Base-by-base conservation (phyloP, 129 eudicot species). In the Pulicaria dysenterica region DNA sequence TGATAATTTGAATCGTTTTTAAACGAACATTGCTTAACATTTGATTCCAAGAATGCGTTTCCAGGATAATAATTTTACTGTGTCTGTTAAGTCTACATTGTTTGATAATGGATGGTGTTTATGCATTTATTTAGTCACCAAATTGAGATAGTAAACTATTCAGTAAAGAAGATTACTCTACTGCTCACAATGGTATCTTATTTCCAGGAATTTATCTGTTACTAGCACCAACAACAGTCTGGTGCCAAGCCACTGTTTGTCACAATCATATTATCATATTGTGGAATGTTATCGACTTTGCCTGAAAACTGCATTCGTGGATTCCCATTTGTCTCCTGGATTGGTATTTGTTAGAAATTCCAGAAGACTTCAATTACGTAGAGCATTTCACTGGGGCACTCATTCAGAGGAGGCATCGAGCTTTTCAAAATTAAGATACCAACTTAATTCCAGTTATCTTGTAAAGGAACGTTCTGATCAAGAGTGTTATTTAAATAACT, bases 201-300 rank as follows among this genome's bases (percentile, higher is more conserved):
- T 55, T 68, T 47, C 90, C 90, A 86, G 96, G 85, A 85, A 83
- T 65, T 64, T 73, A 11, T 82, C 82, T 19, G 75, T 76, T 73
- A 70, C 78, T 69, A 75, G 41, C 47, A 37, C 75, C 17, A 56
- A 77, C 58, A 62, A 64, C 73, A 75, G 34, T 79, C 58, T 44
- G 39, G 43, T 74, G 62, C 79, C 82, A 55, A 73, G 58, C 74
- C 81, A 58, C 49, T 46, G 45, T 48, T 16, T 39, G 0, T 38
- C 73, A 8, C 70, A 70, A 46, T 51, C 57, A 16, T 65, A 50
- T 24, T 70, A 58, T 59, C 81, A 75, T 75, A 73, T 70, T 49
- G 57, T 56, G 19, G 75, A 77, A 54, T 67, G 63, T 53, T 47
- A 69, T 70, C 73, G 58, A 80, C 37, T 64, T 63, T 77, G 73